phyloP scores from a whole-genome alignment of 2,329 filamentous ascomycete species.

The Gremmenia infestans region DNA sequence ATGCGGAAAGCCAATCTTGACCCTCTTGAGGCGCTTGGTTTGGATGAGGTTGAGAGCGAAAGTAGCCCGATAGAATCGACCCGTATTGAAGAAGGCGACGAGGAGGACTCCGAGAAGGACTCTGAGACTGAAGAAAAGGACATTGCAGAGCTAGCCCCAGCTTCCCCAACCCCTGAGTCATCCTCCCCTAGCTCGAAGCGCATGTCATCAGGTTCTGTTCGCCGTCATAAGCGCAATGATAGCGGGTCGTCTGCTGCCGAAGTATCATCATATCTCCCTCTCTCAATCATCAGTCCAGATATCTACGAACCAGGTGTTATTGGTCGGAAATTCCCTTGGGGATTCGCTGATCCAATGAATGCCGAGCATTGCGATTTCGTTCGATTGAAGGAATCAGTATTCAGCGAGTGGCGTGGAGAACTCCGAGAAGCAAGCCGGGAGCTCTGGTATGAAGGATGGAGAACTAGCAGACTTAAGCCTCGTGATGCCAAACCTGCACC shows the following conservation, averaged over 20 bases:
- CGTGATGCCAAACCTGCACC: constrained; percentile 20
- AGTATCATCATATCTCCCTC: constrained; percentile 69
- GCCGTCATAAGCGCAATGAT: constrained; percentile 32
- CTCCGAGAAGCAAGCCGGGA: constrained; percentile 86
- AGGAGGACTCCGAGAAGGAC: constrained; percentile 33
- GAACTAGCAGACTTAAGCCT: constrained; percentile 58
- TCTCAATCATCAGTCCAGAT: constrained; percentile 92
- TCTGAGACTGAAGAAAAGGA: constrained; percentile 12
- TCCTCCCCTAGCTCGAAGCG: constrained; percentile 32
- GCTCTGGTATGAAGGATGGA: constrained; percentile 94
- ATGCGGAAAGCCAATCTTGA: constrained; percentile 83
- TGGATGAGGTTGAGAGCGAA: constrained; percentile 68
- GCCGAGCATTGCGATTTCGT: constrained; percentile 90
- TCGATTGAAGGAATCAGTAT: constrained; percentile 84
- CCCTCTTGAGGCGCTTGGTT: constrained; percentile 77
- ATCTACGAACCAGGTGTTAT: constrained; percentile 75
- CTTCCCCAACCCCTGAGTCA: constrained; percentile 10
- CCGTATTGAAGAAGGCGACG: constrained; percentile 52
- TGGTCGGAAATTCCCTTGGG: constrained; percentile 92
- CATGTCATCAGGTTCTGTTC: constrained; percentile 29
- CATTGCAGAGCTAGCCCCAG: constrained; percentile 32
- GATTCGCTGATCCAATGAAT: constrained; percentile 91
- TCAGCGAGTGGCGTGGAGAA: constrained; percentile 88
- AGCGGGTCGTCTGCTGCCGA: constrained; percentile 27
- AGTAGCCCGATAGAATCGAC: constrained; percentile 41